These are phyloP conservation scores for Phytophthora boehmeriae DNA, from an alignment of 352 stramenopile genomes.

Conservation along the genomic window DNA sequence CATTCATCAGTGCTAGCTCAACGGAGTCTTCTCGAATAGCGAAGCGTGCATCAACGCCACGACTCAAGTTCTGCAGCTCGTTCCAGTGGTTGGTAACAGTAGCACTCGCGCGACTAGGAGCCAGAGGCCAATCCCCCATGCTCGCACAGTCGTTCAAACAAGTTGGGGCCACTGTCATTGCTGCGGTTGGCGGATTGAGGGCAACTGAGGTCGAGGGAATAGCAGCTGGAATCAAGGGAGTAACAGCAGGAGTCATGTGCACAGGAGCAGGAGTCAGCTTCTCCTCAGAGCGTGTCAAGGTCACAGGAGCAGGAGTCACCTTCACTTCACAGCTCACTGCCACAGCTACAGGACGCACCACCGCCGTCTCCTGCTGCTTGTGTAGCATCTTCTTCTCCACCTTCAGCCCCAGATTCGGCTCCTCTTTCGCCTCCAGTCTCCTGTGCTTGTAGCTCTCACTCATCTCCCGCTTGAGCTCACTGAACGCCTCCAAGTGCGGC, in stretches of 20 bases:
- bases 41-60: constrained; percentile 16
- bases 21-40: constrained; percentile 22
- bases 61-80: constrained; percentile 11
- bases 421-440: not conserved
- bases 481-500: constrained; percentile 22
- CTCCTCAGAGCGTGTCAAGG: not conserved
- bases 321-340: no score
- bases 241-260: not conserved
- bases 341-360: no score
- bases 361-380: not conserved
- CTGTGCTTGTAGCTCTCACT: constrained; percentile 13
- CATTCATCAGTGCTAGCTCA: constrained; percentile 14
- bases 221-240: not conserved
- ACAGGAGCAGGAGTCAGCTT: not conserved
- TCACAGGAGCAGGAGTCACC: no score
- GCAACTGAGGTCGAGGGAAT: not conserved
- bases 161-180: not conserved
- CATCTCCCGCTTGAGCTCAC: constrained; percentile 10
- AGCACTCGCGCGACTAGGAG: not conserved
- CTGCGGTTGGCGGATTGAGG: not conserved
- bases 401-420: not conserved
- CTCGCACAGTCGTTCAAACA: constrained; percentile 15
- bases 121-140: constrained; percentile 23
- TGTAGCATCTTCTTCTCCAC: constrained; percentile 3
- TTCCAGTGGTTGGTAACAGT: constrained; percentile 8